A percentile compares a stretch with the other conserved stretches of the same genome.
Conservation (phyloP, 2,329 filamentous ascomycete genomes). For the Colletotrichum tamarilloi region DNA sequence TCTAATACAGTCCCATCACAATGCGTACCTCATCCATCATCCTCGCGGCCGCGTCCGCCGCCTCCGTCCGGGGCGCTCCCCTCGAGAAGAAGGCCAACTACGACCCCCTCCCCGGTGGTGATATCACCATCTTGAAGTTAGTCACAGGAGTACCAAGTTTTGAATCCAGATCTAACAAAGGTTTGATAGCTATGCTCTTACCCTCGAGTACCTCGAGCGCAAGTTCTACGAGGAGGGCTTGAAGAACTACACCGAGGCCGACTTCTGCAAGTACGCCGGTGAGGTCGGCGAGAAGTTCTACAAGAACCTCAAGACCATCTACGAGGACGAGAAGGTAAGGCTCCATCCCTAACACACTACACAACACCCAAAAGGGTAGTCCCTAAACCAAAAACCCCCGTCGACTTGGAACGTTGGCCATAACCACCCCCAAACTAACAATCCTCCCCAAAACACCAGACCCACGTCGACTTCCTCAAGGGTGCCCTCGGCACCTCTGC, state of each 20-base stretch:
- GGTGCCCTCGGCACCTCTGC: constrained; percentile 57
- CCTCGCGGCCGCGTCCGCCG: constrained; percentile 19
- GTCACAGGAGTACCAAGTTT: background rate
- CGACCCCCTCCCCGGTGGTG: constrained; percentile 37
- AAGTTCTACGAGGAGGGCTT: constrained; percentile 72
- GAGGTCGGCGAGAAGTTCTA: constrained; percentile 59
- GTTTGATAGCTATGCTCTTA: constrained; percentile 54
- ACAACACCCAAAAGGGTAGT: too few relatives aligned
- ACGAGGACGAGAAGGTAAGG: constrained; percentile 61
- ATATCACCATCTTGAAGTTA: constrained; percentile 47
- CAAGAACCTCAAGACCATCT: constrained; percentile 66
- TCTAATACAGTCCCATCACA: background rate
- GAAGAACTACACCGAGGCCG: constrained; percentile 62
- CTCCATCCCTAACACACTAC: too few relatives aligned
- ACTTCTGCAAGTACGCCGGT: constrained; percentile 65
- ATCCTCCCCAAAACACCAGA: constrained; percentile 36
- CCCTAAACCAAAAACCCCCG: too few relatives aligned
- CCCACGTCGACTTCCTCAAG: constrained; percentile 68
- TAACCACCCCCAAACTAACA: background rate
- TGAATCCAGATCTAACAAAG: background rate
- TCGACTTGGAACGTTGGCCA: too few relatives aligned
- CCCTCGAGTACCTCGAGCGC: constrained; percentile 68
- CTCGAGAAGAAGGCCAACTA: constrained; percentile 36
- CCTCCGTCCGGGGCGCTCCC: constrained; percentile 19
- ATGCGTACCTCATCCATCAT: constrained; percentile 32